Conservation (phyloP, 73 alveolate species). For the Breviolum minutum region DNA sequence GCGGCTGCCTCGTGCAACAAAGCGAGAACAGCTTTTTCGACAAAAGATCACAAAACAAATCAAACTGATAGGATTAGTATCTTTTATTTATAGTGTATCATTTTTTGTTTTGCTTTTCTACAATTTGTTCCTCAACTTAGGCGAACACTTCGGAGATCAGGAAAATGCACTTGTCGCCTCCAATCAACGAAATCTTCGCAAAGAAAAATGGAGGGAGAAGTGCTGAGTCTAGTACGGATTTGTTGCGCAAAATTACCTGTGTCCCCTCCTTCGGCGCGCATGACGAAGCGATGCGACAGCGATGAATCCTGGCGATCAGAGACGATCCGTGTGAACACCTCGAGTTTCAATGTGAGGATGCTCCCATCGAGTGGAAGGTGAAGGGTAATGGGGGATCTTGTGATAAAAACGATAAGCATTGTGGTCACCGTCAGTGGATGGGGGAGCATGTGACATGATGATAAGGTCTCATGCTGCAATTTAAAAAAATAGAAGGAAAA, state of each 20-base stretch:
- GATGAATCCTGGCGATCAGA: background rate
- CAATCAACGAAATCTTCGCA: background rate
- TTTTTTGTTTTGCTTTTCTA: background rate
- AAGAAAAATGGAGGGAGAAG: background rate
- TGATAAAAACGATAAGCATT: no score
- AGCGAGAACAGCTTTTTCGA: background rate
- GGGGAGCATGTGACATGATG: no score
- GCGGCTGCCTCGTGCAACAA: background rate
- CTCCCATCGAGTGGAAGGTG: no score
- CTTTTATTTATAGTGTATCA: no score
- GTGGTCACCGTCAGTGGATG: no score
- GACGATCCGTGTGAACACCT: background rate
- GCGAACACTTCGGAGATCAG: background rate
- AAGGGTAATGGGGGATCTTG: no score
- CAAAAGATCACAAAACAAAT: background rate
- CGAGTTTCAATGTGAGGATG: background rate
- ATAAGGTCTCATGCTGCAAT: no score
- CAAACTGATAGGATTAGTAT: background rate
- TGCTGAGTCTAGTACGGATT: background rate
- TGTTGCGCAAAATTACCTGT: no score
- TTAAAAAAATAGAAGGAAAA: no score
- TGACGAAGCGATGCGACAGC: slow-evolving; percentile 3
- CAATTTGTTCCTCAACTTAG: background rate
- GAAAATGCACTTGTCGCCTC: slow-evolving; percentile 31
- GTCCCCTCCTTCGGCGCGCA: background rate